phyloP scores from a whole-genome alignment of 2,329 filamentous ascomycete species.

The Phyllosticta capitalensis region DNA sequence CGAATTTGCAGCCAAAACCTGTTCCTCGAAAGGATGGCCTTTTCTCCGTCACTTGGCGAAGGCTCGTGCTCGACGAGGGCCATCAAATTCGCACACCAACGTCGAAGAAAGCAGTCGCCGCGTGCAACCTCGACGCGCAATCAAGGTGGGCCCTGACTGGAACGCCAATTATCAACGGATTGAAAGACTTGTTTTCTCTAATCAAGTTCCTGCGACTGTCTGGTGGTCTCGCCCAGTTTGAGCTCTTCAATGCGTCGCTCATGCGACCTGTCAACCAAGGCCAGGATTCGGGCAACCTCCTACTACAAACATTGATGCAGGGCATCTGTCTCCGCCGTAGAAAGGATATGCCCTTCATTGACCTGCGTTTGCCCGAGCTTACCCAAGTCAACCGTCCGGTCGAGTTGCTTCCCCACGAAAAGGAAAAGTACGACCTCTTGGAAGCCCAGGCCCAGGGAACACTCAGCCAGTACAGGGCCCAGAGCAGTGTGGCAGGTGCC shows the following conservation, averaged over 20 bases:
- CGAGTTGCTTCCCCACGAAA: slow-evolving; percentile 57
- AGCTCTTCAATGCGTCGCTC: slow-evolving; percentile 54
- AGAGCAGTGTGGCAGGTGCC: slow-evolving; percentile 59
- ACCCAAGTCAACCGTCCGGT: slow-evolving; percentile 53
- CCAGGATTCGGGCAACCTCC: slow-evolving; percentile 67
- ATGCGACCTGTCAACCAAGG: slow-evolving; percentile 33
- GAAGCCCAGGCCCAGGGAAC: slow-evolving; percentile 57
- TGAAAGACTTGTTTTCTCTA: slow-evolving; percentile 68
- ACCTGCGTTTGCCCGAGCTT: slow-evolving; percentile 65
- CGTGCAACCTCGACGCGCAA: slow-evolving; percentile 46
- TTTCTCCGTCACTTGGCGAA: slow-evolving; percentile 54
- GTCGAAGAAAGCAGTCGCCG: slow-evolving; percentile 53
- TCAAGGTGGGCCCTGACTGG: slow-evolving; percentile 69
- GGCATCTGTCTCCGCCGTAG: slow-evolving; percentile 74
- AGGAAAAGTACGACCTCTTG: slow-evolving; percentile 54
- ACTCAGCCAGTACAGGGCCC: slow-evolving; percentile 64
- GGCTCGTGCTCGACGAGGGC: slow-evolving; percentile 70
- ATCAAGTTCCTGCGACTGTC: slow-evolving; percentile 74
- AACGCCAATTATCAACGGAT: slow-evolving; percentile 81
- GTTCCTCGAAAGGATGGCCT: slow-evolving; percentile 40
- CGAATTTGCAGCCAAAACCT: slow-evolving; percentile 12
- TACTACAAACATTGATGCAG: slow-evolving; percentile 66
- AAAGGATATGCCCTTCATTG: slow-evolving; percentile 67
- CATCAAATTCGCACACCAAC: slow-evolving; percentile 70
- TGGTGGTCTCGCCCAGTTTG: slow-evolving; percentile 54